Conservation (phyloP, 305 asterid species). For the Fraxinus albicans region DNA sequence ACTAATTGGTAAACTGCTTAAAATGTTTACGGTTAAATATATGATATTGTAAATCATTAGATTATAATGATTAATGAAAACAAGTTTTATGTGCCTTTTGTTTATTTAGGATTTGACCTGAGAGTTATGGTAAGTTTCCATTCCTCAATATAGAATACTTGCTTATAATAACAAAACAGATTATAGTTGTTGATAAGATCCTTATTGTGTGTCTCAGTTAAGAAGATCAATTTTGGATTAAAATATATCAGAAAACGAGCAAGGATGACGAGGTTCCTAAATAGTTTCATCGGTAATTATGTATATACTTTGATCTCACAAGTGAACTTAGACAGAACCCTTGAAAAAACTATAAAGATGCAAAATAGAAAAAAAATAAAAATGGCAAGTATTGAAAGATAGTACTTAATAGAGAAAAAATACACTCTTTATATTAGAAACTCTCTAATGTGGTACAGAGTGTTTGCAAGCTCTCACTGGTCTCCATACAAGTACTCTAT, state of each 20-base stretch:
- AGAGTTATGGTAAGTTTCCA: constrained; percentile 4
- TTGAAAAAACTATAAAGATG: too few relatives aligned
- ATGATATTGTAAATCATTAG: neutral
- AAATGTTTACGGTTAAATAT: neutral
- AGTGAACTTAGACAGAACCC: neutral
- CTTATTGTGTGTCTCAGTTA: neutral
- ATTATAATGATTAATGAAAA: neutral
- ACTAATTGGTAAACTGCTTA: neutral
- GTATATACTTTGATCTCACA: constrained; percentile 11
- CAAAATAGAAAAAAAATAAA: too few relatives aligned
- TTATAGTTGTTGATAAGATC: neutral
- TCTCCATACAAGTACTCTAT: neutral
- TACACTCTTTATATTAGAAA: neutral
- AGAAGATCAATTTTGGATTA: neutral
- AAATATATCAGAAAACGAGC: neutral
- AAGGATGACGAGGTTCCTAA: constrained; percentile 9
- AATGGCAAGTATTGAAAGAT: neutral
- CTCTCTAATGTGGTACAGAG: neutral
- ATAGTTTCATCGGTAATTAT: neutral
- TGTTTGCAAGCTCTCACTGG: neutral
- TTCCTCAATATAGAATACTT: constrained; percentile 12
- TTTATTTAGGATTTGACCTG: neutral
- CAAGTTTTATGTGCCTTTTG: neutral
- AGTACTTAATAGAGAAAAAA: neutral
- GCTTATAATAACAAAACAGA: neutral